Base-by-base conservation (phyloP, 2,329 filamentous ascomycete species). In the Hawksworthiomyces lignivorus region DNA sequence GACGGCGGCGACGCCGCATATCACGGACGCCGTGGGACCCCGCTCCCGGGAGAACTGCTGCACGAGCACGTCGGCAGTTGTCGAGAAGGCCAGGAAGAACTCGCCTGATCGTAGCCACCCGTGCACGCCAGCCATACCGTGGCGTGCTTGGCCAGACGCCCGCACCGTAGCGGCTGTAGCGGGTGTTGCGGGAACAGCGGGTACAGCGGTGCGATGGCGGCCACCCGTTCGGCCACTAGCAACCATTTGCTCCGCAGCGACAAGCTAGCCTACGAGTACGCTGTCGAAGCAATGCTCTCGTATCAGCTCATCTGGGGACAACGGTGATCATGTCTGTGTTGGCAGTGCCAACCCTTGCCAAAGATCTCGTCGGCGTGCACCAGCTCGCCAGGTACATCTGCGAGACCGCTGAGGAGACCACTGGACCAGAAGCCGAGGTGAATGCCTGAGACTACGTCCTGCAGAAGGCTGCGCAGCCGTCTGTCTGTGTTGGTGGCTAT, bases 81-180 rank as follows among this genome's bases (percentile, higher is more conserved):
- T 84, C 7, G 77, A 82, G 45, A 84, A 75, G 4, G 80, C 79
- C 3, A 84, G 62, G 54, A 83, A 82, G 45, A 84, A 75, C 46
- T 84, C 80, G 0, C 80, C 80, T 76, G 82, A 10, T 67, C 68
- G 48, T 82, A 82, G 32, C 69, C 65, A 3, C 79, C 79, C 0
- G 80, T 77, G 43, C 72, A 67, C 5, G 72, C 63, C 1, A 84
- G 56, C 0, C 81, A 79, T 2, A 82, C 70, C 0, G 77, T 78
- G 1, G 77, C 51, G 17, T 56, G 43, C 46, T 52, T 55, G 12
- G 58, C 58, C 8, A 60, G 46, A 22, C 56, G 50, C 46, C 56
- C 52, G 29, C 54, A 57, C 40, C 68, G 64, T 21, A 60, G 56
- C 21, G 65, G 61, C n/a, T n/a, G n/a, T n/a, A n/a, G n/a, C n/a